Evolutionary conservation across 23 red algal genomes (phyloP).

Genomic region (Gracilaria gracilis): DNA sequence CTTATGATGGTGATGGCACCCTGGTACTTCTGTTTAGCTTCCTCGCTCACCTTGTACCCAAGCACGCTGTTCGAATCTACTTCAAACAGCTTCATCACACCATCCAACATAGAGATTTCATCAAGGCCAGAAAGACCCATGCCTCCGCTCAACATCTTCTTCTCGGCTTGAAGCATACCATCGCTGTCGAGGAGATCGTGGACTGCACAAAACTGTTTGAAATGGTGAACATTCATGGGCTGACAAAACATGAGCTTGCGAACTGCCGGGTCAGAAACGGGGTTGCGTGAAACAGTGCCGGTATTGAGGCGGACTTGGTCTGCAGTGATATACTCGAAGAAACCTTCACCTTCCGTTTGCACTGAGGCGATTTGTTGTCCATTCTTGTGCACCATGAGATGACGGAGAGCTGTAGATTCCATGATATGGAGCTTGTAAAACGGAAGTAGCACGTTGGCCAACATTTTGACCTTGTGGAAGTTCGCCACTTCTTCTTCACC

Average conservation of each 20-base stretch:
- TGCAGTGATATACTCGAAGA: background rate
- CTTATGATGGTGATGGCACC: conserved; percentile 39
- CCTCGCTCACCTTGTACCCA: conserved; percentile 37
- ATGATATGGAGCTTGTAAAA: conserved; percentile 35
- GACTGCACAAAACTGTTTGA: background rate
- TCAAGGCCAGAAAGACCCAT: conserved; percentile 48
- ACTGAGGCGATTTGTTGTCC: background rate
- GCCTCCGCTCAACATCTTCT: conserved; percentile 42
- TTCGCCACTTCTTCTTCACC: conserved; percentile 45
- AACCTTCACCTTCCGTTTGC: background rate
- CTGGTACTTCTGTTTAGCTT: conserved; percentile 47
- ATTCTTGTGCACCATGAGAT: background rate
- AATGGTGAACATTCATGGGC: conserved; percentile 44
- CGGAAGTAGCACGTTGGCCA: conserved; percentile 17
- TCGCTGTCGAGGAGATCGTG: conserved; percentile 17
- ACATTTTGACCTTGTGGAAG: background rate
- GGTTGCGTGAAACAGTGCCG: conserved; percentile 9
- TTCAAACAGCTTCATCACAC: conserved; percentile 60
- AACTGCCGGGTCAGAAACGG: conserved; percentile 7
- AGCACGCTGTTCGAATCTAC: conserved; percentile 15
- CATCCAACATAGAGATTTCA: conserved; percentile 20
- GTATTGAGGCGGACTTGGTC: conserved; percentile 44
- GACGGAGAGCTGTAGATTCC: background rate
- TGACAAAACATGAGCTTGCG: conserved; percentile 36
- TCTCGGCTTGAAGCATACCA: background rate